Evolutionary conservation across 2,329 filamentous ascomycete genomes (phyloP).

Genomic region (Ophiobolus disseminans): DNA sequence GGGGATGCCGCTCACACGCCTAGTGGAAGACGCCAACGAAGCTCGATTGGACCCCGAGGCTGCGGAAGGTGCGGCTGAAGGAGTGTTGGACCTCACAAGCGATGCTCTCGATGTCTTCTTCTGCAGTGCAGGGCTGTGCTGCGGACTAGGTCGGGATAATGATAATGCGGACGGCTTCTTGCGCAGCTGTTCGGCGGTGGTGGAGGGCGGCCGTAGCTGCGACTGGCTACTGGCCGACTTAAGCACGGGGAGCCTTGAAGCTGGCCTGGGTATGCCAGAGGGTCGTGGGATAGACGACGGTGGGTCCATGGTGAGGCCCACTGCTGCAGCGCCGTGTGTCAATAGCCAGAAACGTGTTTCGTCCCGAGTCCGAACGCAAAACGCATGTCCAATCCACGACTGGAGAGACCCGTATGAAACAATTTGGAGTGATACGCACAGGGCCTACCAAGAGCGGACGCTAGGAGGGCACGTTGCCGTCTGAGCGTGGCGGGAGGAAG

Average conservation of each 20-base stretch:
- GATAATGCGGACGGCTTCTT: slow-evolving; percentile 42
- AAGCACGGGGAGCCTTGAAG: slow-evolving; percentile 61
- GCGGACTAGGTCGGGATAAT: slow-evolving; percentile 23
- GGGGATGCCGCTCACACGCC: slow-evolving; percentile 31
- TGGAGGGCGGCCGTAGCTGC: slow-evolving; percentile 52
- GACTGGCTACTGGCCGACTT: slow-evolving; percentile 46
- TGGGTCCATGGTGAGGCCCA: slow-evolving; percentile 40
- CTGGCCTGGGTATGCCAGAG: slow-evolving; percentile 56
- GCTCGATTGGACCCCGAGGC: slow-evolving; percentile 27
- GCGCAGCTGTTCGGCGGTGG: slow-evolving; percentile 54
- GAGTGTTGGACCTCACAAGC: slow-evolving; percentile 32
- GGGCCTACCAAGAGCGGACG: slow-evolving; percentile 2
- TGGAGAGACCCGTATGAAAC: slow-evolving; percentile 7
- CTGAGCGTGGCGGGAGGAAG: slow-evolving; percentile 17
- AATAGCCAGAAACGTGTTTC: slow-evolving; percentile 14
- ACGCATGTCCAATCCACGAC: slow-evolving; percentile 16
- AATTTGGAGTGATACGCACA: background rate
- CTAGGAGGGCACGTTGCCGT: slow-evolving; percentile 14
- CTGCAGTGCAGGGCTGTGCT: slow-evolving; percentile 33
- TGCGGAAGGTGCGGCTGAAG: slow-evolving; percentile 23
- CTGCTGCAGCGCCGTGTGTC: slow-evolving; percentile 13
- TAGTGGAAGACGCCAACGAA: slow-evolving; percentile 32
- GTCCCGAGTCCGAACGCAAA: slow-evolving; percentile 1
- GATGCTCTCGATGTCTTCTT: slow-evolving; percentile 43
- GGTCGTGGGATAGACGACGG: slow-evolving; percentile 37